Conservation (phyloP, 495 filamentous ascomycete species). For the Amniculicola lignicola region DNA sequence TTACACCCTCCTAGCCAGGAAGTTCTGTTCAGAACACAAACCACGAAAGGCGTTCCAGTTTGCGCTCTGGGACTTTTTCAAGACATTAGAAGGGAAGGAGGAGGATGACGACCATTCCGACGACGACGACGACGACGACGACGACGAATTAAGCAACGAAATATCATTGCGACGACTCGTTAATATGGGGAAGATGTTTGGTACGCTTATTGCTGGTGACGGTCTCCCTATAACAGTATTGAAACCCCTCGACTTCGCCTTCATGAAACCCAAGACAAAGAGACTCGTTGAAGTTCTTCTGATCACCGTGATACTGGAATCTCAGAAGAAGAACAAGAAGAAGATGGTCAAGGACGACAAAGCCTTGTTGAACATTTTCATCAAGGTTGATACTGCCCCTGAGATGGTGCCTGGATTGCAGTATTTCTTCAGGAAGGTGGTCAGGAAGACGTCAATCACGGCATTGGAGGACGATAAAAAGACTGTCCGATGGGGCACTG, state of each 20-base stretch:
- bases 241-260: constrained; percentile 74
- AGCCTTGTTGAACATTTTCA: constrained; percentile 62
- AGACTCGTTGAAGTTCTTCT: constrained; percentile 77
- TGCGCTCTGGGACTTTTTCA: constrained; percentile 82
- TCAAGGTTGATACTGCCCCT: constrained; percentile 55
- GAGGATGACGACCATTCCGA: constrained; percentile 55
- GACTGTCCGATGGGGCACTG: constrained; percentile 67
- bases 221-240: constrained; percentile 62
- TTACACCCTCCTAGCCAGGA: constrained; percentile 79
- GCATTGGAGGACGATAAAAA: constrained; percentile 58
- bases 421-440: constrained; percentile 71
- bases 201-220: constrained; percentile 64
- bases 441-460: constrained; percentile 70
- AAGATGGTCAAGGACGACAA: constrained; percentile 53
- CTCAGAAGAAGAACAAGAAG: constrained; percentile 43
- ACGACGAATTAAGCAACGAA: constrained; percentile 31
- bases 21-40: constrained; percentile 66
- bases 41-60: constrained; percentile 81
- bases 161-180: constrained; percentile 65
- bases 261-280: constrained; percentile 70
- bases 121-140: constrained; percentile 39
- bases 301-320: constrained; percentile 67
- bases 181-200: constrained; percentile 86
- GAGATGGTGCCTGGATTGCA: constrained; percentile 67
- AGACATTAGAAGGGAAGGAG: constrained; percentile 70